Conservation (phyloP, 441 rosid species). For the Corymbia calophylla region DNA sequence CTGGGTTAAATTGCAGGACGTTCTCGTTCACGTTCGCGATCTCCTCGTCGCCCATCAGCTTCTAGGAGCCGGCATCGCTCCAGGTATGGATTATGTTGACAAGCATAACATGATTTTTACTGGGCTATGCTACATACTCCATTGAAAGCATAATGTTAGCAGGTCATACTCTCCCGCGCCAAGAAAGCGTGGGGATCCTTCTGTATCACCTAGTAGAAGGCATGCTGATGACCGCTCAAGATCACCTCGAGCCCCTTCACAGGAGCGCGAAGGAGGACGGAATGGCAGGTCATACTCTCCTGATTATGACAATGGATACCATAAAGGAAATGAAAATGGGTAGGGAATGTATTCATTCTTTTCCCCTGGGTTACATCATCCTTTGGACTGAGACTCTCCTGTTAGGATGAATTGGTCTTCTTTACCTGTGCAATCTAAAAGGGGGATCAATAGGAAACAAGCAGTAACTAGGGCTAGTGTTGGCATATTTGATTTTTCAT, state of each 20-base stretch:
- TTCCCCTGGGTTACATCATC: neutral
- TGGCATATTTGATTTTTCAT: neutral
- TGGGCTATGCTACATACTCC: neutral
- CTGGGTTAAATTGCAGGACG: constrained; percentile 41
- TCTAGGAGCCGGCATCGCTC: constrained; percentile 81
- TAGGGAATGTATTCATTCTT: constrained; percentile 3
- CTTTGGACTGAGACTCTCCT: neutral
- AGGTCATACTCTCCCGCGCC: constrained; percentile 89
- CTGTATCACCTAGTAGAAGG: constrained; percentile 72
- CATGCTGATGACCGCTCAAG: constrained; percentile 42
- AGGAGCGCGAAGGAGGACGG: constrained; percentile 44
- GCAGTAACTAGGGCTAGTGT: neutral
- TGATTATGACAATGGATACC: constrained; percentile 32
- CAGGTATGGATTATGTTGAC: constrained; percentile 33
- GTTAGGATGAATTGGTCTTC: neutral
- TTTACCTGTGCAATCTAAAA: neutral
- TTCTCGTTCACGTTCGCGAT: constrained; percentile 71
- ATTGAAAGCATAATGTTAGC: neutral
- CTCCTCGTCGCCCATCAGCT: constrained; percentile 62
- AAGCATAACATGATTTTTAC: neutral
- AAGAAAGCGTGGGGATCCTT: constrained; percentile 49
- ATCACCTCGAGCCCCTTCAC: constrained; percentile 70
- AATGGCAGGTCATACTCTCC: constrained; percentile 63
- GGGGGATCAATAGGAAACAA: neutral
- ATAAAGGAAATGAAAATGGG: constrained; percentile 35